These are phyloP conservation scores for Torulaspora indica DNA, from an alignment of 805 yeast species.

Conservation along the genomic window DNA sequence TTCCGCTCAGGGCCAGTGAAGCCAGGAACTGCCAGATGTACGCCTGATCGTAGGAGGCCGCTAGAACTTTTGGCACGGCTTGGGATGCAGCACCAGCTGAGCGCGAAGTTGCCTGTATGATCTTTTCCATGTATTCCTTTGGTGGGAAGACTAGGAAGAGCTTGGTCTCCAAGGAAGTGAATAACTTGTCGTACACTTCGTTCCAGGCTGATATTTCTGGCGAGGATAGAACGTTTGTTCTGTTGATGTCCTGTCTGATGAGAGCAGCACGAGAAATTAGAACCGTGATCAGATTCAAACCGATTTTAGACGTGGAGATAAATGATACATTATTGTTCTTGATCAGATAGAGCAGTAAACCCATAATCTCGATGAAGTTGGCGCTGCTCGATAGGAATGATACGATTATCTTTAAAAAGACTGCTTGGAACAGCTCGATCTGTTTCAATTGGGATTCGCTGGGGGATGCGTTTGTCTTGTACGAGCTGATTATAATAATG, in stretches of 20 bases:
- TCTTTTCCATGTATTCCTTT: constrained; percentile 33
- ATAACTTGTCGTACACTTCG: constrained; percentile 72
- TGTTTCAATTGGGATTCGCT: constrained; percentile 48
- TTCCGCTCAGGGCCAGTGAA: constrained; percentile 85
- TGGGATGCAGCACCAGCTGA: constrained; percentile 12
- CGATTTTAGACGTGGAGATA: constrained; percentile 60
- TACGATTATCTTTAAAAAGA: constrained; percentile 79
- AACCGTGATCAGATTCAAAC: constrained; percentile 84
- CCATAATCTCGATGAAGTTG: constrained; percentile 71
- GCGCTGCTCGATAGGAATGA: constrained; percentile 73
- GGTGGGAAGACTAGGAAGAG: constrained; percentile 80
- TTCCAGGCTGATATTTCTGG: constrained; percentile 58
- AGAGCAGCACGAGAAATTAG: constrained; percentile 87
- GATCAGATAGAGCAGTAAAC: constrained; percentile 63
- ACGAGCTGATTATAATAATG: constrained; percentile 74
- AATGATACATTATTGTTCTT: constrained; percentile 63
- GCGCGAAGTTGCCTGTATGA: constrained; percentile 12
- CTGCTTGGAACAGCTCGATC: constrained; percentile 72
- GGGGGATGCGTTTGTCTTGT: constrained; percentile 61
- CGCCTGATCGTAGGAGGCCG: constrained; percentile 52
- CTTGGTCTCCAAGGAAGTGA: constrained; percentile 73
- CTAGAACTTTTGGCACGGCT: constrained; percentile 32
- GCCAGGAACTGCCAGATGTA: constrained; percentile 98
- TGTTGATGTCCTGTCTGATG: constrained; percentile 72
- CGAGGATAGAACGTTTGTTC: constrained; percentile 37